Percentiles rank a stretch among this genome's conserved stretches.
phyloP scores from a whole-genome alignment of 768 basidiomycete genomes.

The Butyriboletus loyo region DNA sequence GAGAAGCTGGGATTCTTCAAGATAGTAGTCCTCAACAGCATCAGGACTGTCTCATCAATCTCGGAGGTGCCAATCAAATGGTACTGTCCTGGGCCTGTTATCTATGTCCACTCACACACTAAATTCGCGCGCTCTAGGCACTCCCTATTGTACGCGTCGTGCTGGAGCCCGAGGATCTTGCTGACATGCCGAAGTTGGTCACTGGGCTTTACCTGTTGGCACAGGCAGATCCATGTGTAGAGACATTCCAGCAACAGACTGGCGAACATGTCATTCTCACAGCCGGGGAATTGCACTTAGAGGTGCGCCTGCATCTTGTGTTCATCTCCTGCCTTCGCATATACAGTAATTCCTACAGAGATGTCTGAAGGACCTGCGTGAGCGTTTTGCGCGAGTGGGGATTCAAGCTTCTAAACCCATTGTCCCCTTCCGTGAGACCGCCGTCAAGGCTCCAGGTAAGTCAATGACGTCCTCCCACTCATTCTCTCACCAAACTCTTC shows the following conservation, averaged over 20 bases:
- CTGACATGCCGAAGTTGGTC: constrained; percentile 87
- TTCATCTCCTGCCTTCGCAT: not conserved
- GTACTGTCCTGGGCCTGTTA: constrained; percentile 36
- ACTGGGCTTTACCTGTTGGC: constrained; percentile 84
- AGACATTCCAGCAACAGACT: constrained; percentile 95
- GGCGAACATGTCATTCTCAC: constrained; percentile 97
- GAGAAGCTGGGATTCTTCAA: constrained; percentile 39
- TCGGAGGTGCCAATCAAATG: constrained; percentile 66
- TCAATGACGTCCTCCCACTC: not conserved
- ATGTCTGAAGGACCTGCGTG: constrained; percentile 93
- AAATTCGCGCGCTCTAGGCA: constrained; percentile 41
- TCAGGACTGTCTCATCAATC: constrained; percentile 66
- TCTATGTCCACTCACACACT: not conserved
- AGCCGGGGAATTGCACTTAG: constrained; percentile 93
- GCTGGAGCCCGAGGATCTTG: constrained; percentile 76
- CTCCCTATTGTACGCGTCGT: constrained; percentile 95
- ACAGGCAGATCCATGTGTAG: constrained; percentile 95
- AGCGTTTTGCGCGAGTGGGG: constrained; percentile 89
- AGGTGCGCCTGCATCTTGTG: constrained; percentile 50
- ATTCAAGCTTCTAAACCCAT: constrained; percentile 95
- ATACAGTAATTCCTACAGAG: constrained; percentile 49
- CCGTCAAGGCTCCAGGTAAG: constrained; percentile 72
- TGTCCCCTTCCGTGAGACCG: constrained; percentile 96
- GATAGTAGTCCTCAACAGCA: constrained; percentile 32
- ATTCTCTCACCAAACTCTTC: not conserved